phyloP scores from a whole-genome alignment of 371 early-diverging fungal species.

The Sporodiniella umbellata region DNA sequence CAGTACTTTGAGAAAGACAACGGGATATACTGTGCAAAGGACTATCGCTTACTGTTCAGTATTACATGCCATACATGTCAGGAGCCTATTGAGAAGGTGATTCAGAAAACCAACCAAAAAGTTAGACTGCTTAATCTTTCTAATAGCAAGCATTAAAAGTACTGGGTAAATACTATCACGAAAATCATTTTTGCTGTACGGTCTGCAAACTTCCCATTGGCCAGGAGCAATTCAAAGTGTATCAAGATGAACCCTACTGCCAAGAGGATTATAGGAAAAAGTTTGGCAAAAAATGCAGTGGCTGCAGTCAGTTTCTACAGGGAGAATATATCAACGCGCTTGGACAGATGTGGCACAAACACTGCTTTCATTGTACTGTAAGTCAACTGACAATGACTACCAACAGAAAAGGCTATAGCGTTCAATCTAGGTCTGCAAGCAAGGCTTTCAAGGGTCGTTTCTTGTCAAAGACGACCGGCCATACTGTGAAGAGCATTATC shows the following conservation, averaged over 20 bases:
- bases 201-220: slow-evolving; percentile 16
- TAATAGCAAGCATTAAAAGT: slow-evolving; percentile 16
- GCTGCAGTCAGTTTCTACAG: slow-evolving; percentile 36
- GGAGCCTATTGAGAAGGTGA: slow-evolving; percentile 22
- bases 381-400: not conserved
- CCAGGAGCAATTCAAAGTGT: slow-evolving; percentile 14
- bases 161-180: slow-evolving; percentile 25
- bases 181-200: slow-evolving; percentile 19
- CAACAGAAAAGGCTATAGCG: not conserved
- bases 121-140: not conserved
- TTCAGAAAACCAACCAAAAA: not conserved
- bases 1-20: slow-evolving; percentile 17
- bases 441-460: slow-evolving; percentile 49
- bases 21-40: slow-evolving; percentile 12
- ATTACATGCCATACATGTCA: slow-evolving; percentile 18
- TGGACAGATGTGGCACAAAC: slow-evolving; percentile 61
- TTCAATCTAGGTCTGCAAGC: slow-evolving; percentile 40
- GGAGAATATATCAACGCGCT: slow-evolving; percentile 63
- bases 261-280: slow-evolving; percentile 15
- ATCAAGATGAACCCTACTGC: slow-evolving; percentile 20
- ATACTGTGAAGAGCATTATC: slow-evolving; percentile 65
- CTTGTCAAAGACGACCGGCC: slow-evolving; percentile 55
- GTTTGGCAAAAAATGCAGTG: slow-evolving; percentile 17
- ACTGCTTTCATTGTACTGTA: slow-evolving; percentile 65
- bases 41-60: slow-evolving; percentile 16